Evolutionary conservation across 805 yeast genomes (phyloP).

Genomic region (Saccharomycopsis sp.): DNA sequence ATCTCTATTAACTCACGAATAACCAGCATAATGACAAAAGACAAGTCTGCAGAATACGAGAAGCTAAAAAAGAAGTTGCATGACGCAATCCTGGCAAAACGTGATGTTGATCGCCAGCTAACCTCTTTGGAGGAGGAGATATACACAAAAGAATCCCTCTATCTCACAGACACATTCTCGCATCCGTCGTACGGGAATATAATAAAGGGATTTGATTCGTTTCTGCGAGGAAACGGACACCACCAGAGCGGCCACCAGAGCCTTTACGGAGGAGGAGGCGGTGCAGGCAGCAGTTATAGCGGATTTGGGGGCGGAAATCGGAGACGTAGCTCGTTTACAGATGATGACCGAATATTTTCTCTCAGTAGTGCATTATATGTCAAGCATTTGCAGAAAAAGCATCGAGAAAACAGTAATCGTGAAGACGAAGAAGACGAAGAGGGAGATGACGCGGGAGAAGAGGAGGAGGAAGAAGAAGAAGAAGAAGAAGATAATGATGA

Average conservation of each 20-base stretch:
- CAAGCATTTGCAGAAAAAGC: constrained; percentile 50
- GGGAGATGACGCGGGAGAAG: neutral
- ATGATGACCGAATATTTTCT: constrained; percentile 77
- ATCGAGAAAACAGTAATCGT: constrained; percentile 25
- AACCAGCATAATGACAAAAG: constrained; percentile 23
- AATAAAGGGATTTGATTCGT: constrained; percentile 85
- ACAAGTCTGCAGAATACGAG: constrained; percentile 18
- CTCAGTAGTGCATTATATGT: constrained; percentile 66
- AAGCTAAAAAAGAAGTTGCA: constrained; percentile 9
- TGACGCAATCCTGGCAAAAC: constrained; percentile 42
- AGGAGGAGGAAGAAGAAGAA: constrained; percentile 2
- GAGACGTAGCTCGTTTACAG: constrained; percentile 49
- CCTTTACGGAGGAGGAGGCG: neutral
- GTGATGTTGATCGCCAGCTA: constrained; percentile 56
- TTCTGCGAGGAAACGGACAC: constrained; percentile 41
- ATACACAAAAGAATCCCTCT: constrained; percentile 69
- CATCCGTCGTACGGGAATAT: constrained; percentile 50
- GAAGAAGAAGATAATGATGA: neutral
- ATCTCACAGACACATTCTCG: constrained; percentile 59
- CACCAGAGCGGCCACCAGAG: constrained; percentile 20
- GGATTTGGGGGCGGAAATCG: constrained; percentile 2
- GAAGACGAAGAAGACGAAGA: constrained; percentile 22
- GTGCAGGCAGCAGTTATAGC: constrained; percentile 12
- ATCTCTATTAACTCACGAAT: too few species aligned
- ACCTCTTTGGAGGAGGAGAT: constrained; percentile 68